Percentiles rank a stretch among this genome's conserved stretches.
These are phyloP conservation scores for Excoecaria cochinchinensis DNA, from an alignment of 345 rosid genomes.

Conservation along the genomic window DNA sequence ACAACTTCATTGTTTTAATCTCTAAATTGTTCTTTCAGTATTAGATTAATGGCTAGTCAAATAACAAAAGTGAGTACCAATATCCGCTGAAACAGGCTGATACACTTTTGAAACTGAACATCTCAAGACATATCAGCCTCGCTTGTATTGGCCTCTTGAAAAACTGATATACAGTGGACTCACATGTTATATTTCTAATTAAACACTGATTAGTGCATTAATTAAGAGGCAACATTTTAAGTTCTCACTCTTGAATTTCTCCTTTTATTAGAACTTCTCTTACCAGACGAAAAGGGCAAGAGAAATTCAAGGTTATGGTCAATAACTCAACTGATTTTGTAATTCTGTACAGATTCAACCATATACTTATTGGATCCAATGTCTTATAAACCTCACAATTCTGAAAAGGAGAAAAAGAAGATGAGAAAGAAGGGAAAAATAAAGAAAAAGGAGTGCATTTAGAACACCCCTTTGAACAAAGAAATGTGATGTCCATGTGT, in stretches of 20 bases:
- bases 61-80: neutral
- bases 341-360: neutral
- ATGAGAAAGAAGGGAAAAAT: neutral
- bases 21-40: neutral
- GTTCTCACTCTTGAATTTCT: neutral
- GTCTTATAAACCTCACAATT: neutral
- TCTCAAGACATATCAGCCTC: neutral
- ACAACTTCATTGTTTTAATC: neutral
- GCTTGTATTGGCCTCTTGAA: neutral
- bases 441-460: neutral
- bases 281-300: neutral
- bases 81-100: neutral
- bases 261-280: neutral
- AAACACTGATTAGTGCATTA: neutral
- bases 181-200: neutral
- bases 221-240: neutral
- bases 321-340: neutral
- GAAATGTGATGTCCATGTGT: constrained; percentile 12
- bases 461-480: neutral
- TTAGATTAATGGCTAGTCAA: neutral
- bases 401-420: neutral
- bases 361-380: neutral
- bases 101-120: neutral
- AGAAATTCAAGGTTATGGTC: neutral
- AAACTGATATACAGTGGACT: neutral